Conservation (phyloP, 2,329 filamentous ascomycete genomes). For the Aspergillus udagawae region DNA sequence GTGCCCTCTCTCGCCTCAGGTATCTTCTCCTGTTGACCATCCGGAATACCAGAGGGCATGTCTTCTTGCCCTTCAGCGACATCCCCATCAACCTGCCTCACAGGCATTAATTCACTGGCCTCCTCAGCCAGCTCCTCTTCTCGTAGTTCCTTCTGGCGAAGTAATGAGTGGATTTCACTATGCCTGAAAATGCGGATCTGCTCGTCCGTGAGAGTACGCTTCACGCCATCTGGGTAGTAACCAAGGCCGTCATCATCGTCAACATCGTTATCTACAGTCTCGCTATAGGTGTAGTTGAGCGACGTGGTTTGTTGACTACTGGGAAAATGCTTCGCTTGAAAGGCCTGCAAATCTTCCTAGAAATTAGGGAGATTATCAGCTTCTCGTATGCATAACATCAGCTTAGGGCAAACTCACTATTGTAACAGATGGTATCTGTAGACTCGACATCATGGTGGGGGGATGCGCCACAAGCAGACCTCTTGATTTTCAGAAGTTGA, state of each 20-base stretch:
- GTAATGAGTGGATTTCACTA: slow-evolving; percentile 73
- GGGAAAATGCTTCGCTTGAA: slow-evolving; percentile 59
- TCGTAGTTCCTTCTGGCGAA: slow-evolving; percentile 47
- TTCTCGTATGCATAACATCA: background rate
- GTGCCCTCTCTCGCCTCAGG: slow-evolving; percentile 9
- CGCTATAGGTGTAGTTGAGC: background rate
- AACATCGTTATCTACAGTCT: slow-evolving; percentile 8
- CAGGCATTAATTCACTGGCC: slow-evolving; percentile 8
- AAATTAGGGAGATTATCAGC: background rate
- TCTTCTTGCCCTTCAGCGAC: background rate
- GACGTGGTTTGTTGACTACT: slow-evolving; percentile 6
- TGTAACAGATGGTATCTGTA: slow-evolving; percentile 33
- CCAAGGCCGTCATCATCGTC: slow-evolving; percentile 61
- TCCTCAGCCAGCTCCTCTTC: slow-evolving; percentile 26
- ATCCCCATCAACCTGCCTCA: background rate
- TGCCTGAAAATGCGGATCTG: slow-evolving; percentile 89
- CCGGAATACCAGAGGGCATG: background rate
- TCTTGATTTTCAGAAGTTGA: background rate
- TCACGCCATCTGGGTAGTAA: slow-evolving; percentile 80
- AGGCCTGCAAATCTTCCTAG: slow-evolving; percentile 58
- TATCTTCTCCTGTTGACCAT: background rate
- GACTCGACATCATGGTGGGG: slow-evolving; percentile 1
- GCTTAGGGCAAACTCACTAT: slow-evolving; percentile 21
- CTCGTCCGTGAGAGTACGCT: slow-evolving; percentile 85
- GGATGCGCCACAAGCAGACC: background rate